These are phyloP conservation scores for Coemansia biformis DNA, from an alignment of 192 early-diverging fungal genomes.

Conservation along the genomic window DNA sequence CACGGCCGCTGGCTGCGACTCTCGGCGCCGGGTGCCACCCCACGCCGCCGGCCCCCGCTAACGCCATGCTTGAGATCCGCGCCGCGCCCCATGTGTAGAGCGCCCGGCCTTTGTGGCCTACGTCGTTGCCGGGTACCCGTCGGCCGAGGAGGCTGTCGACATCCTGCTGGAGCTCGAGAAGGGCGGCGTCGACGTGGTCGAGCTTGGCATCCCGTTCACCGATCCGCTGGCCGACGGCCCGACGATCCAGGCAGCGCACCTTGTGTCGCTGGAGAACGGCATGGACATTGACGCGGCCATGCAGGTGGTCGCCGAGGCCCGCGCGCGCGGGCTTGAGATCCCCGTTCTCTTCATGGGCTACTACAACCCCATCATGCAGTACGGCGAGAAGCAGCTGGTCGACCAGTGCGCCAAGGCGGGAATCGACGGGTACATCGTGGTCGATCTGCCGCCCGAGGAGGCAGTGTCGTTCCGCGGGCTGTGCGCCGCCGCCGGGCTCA, in stretches of 20 bases:
- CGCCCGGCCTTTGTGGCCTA: conserved; percentile 89
- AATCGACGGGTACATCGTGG: conserved; percentile 93
- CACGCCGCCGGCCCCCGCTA: too few species aligned
- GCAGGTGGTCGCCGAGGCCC: conserved; percentile 72
- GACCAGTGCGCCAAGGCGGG: conserved; percentile 77
- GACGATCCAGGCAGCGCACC: conserved; percentile 83
- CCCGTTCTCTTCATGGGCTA: conserved; percentile 99
- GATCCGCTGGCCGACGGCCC: conserved; percentile 97
- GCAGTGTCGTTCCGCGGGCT: conserved; percentile 76
- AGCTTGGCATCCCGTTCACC: conserved; percentile 96
- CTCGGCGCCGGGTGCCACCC: too few species aligned
- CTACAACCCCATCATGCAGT: conserved; percentile 95
- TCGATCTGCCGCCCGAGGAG: conserved; percentile 97
- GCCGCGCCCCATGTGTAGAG: conserved; percentile 1
- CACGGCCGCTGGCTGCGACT: too few species aligned
- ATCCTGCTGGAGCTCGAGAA: conserved; percentile 79
- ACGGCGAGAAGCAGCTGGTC: conserved; percentile 86
- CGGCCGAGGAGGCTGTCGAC: conserved; percentile 72
- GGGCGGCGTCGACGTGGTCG: conserved; percentile 93
- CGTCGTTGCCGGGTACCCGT: conserved; percentile 88
- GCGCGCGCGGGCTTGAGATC: conserved; percentile 72
- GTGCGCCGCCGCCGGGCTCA: conserved; percentile 68
- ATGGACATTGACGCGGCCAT: conserved; percentile 80
- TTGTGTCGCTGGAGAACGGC: conserved; percentile 74
- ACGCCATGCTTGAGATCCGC: too few species aligned